Evolutionary conservation across 2,329 filamentous ascomycete species (phyloP).

Genomic region (Harringtonia lauricola): DNA sequence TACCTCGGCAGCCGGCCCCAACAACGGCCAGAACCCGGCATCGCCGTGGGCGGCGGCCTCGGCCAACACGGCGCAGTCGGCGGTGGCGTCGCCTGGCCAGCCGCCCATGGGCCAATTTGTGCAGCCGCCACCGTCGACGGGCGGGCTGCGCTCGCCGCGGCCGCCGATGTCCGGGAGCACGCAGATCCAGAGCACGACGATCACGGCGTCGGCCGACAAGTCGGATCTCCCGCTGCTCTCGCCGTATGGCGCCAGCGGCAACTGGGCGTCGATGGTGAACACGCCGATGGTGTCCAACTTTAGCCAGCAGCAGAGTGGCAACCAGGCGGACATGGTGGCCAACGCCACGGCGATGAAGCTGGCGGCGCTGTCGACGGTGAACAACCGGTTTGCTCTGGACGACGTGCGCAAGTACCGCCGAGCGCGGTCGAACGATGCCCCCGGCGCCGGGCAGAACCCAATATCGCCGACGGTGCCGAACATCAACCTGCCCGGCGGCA

Average conservation of each 20-base stretch:
- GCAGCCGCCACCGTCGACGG: constrained; percentile 65
- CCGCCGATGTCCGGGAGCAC: constrained; percentile 55
- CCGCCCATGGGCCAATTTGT: constrained; percentile 90
- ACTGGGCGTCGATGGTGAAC: constrained; percentile 98
- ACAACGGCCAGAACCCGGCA: constrained; percentile 52
- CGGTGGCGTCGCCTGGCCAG: constrained; percentile 51
- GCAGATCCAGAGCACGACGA: constrained; percentile 73
- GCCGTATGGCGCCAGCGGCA: constrained; percentile 72
- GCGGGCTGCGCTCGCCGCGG: constrained; percentile 67
- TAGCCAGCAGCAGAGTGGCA: constrained; percentile 42
- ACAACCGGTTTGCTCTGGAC: constrained; percentile 93
- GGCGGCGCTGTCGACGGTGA: constrained; percentile 90
- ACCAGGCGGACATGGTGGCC: constrained; percentile 92
- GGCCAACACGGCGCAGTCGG: constrained; percentile 62
- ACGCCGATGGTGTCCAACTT: constrained; percentile 92
- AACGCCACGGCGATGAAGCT: constrained; percentile 99
- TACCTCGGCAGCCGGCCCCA: constrained; percentile 49
- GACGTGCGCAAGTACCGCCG: constrained; percentile 95
- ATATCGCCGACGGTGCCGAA: constrained; percentile 56
- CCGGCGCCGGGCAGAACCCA: constrained; percentile 45
- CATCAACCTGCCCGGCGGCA: constrained; percentile 52
- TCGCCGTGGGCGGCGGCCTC: constrained; percentile 65
- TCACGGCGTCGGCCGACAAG: constrained; percentile 61
- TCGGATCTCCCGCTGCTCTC: constrained; percentile 77
- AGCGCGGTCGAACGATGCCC: constrained; percentile 76